Evolutionary conservation across 164 flowering plant genomes (phyloP).

Genomic region (Dillenia suffruticosa): DNA sequence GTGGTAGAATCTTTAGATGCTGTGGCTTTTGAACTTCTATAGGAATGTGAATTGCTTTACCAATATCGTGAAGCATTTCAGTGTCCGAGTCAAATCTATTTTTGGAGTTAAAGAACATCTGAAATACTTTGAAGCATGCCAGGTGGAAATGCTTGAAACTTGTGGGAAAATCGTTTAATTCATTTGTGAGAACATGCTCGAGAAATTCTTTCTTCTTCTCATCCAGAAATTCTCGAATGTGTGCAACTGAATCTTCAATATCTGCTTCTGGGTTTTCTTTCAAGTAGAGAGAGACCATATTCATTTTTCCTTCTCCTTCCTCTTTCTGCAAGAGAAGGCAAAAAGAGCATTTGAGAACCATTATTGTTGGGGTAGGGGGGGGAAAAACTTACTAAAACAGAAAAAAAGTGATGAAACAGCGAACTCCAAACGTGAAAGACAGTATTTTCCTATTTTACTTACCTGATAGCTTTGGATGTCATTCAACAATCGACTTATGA

Average conservation of each 20-base stretch:
- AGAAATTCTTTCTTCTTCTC: constrained; percentile 21
- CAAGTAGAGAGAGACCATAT: constrained; percentile 20
- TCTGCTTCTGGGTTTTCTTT: constrained; percentile 25
- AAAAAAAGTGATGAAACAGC: not conserved
- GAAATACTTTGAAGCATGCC: constrained; percentile 24
- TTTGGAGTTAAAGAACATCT: constrained; percentile 33
- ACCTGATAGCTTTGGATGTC: constrained; percentile 41
- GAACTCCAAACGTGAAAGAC: not conserved
- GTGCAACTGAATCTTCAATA: constrained; percentile 24
- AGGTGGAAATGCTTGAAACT: constrained; percentile 22
- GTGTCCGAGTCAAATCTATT: constrained; percentile 27
- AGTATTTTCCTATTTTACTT: not conserved
- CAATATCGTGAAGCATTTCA: constrained; percentile 22
- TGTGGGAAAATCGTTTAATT: constrained; percentile 11
- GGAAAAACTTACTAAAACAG: not conserved
- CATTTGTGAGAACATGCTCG: constrained; percentile 23
- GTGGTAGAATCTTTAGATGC: too few relatives aligned
- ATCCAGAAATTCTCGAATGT: constrained; percentile 15
- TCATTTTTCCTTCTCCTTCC: constrained; percentile 23
- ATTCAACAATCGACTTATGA: constrained; percentile 28
- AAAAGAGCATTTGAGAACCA: not conserved
- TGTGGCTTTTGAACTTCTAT: not conserved
- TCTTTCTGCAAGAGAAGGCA: constrained; percentile 26
- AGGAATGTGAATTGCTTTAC: constrained; percentile 29
- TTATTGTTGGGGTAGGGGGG: not conserved